These are phyloP conservation scores for Zoysia japonica DNA, from an alignment of 176 grass and related monocot genomes.

Conservation along the genomic window DNA sequence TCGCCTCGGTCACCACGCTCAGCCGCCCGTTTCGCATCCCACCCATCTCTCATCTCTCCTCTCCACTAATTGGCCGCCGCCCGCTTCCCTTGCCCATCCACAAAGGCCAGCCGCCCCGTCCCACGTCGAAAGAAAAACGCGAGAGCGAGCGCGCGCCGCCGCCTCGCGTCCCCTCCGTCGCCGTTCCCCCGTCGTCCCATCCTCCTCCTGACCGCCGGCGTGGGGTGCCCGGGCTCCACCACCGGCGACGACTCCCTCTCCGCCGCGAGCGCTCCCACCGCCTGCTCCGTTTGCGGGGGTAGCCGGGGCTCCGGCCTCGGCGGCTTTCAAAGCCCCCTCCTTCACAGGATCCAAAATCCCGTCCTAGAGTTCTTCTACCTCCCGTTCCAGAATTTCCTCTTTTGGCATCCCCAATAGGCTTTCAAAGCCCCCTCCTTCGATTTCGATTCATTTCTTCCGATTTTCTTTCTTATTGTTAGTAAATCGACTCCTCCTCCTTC, in stretches of 20 bases:
- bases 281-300: conserved; percentile 96
- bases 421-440: conserved; percentile 82
- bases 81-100: no score
- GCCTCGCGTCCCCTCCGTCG: background rate
- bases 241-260: conserved; percentile 54
- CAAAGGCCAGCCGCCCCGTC: no score
- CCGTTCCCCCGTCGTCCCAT: background rate
- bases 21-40: conserved; percentile 21
- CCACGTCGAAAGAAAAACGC: no score
- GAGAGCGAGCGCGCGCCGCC: background rate
- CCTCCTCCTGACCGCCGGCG: conserved; percentile 70
- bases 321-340: conserved; percentile 98
- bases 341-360: conserved; percentile 74
- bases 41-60: background rate
- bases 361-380: conserved; percentile 73
- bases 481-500: no score
- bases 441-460: background rate
- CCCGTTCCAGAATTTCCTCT: conserved; percentile 62
- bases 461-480: background rate
- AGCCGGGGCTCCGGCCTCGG: conserved; percentile 99
- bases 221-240: conserved; percentile 67
- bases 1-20: conserved; percentile 37
- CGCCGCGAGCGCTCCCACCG: conserved; percentile 45
- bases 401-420: conserved; percentile 56
- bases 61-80: background rate